Evolutionary conservation across 1,284 basidiomycete genomes (phyloP), one percentile per base, ranked within the genome.

Genomic region (Cryptococcus depauperatus): DNA sequence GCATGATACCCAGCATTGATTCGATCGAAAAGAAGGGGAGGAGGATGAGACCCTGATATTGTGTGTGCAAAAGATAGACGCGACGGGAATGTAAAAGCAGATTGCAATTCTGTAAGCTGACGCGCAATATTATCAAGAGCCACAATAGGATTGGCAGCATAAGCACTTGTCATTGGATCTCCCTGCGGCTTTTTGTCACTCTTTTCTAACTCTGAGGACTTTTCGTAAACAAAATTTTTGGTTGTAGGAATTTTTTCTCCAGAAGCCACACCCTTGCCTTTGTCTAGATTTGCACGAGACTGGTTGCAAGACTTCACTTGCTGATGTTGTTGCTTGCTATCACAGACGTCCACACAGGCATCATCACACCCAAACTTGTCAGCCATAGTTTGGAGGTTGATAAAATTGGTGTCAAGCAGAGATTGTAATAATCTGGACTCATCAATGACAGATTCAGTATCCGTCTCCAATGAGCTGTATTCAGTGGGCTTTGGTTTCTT

Each of bases 1-100:
- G 72, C 75, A 40, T 79, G 76, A 22, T 82, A 68, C 1, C 78
- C 73, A 13, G 77, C 75, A 61, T 82, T 81, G 43, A 59, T 64
- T 2, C 76, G 62, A 32, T 76, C 77, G 61, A 29, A 75, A 63
- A 14, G 66, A 53, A n/a, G 71, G 66, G 30, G 58, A 46, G 18
- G 49, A 26, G 40, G 18, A 18, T 28, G 19, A 5, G 46, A 33
- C 13, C 41, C 37, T 6, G 48, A 32, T 23, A 52, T 28, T 7
- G 55, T 49, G 18, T 56, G 40, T 6, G 56, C 58, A 43, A 69
- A 69, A 22, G 55, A 42, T n/a, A 69, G 62, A 19, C 45, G 29
- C 21, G 47, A 10, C 4, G 67, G 67, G 59, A 68, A 68, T 18
- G 54, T 56, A 50, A 68, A 69, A 23, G 48, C 44, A 9, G 45